Base-by-base conservation (phyloP, 164 flowering plant species). In the Macadamia tetraphylla region DNA sequence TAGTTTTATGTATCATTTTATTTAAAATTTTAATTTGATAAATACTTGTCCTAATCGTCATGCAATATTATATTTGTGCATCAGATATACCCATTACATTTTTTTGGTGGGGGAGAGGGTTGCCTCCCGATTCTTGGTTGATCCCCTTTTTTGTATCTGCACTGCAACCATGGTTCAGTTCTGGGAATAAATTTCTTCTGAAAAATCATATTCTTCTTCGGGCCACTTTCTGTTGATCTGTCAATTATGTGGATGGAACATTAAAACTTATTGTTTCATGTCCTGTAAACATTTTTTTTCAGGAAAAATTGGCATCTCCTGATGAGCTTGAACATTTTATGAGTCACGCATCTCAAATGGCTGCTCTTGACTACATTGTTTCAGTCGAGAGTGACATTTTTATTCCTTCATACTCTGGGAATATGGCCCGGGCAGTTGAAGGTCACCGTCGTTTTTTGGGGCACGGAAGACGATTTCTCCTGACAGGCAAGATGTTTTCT, bases 371-470 rank as follows among this genome's bases (percentile, higher is more conserved):
- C 72, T 94, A 88, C 77, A 94, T 94, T 70, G 99, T 92, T 48
- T 87, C 99, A 3, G 86, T 94, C 62, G 97, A 92, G 75, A 94
- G 99, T 76, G 97, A 92, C 71, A 87, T 94, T 35, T 94, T 94
- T 66, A 84, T 94, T 65, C 95, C 99, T 53, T 80, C 99, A n/a
- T 90, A 94, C 81, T 87, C 92, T 49, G 99, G 99, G 35, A 92
- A 94, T 82, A 94, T 94, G 99, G 99, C 97, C 62, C 86, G 89
- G 73, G 97, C 99, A 63, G 97, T 90, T 72, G 97, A 89, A 77
- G 99, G 99, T 61, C 99, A 94, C 73, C 95, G 99, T 30, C 94
- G 99, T 63, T 94, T 84, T 74, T 79, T 92, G 30, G 99, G 97
- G 43, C 99, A 92, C 81, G 91, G 70, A 92, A 87, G 81, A 94